Evolutionary conservation across 163 green algal genomes (phyloP).

Genomic region (Scenedesmus sp.): DNA sequence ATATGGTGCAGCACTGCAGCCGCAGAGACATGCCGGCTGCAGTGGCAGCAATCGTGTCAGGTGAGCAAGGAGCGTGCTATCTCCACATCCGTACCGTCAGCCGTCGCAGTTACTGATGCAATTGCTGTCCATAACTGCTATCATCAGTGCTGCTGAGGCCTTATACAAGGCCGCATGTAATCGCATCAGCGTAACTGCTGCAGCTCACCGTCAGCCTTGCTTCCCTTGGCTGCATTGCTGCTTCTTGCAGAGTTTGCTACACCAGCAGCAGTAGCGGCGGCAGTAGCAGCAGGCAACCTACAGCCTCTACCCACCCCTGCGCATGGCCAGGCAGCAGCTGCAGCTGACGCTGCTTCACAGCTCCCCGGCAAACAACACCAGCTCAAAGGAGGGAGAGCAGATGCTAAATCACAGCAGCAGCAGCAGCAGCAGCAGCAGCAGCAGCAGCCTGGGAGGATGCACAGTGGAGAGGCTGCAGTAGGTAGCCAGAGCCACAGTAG

Average conservation of each 20-base stretch:
- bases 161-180: neutral
- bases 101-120: too few relatives aligned
- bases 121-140: neutral
- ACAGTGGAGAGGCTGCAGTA: neutral
- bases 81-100: neutral
- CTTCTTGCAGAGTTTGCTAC: neutral
- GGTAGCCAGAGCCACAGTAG: neutral
- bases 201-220: too few relatives aligned
- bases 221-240: neutral
- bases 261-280: neutral
- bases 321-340: neutral
- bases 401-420: neutral
- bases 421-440: neutral
- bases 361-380: neutral
- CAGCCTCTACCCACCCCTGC: neutral
- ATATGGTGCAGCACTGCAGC: constrained; percentile 15
- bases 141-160: neutral
- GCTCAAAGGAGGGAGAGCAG: neutral
- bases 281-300: neutral
- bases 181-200: neutral
- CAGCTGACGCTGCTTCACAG: neutral
- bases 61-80: neutral
- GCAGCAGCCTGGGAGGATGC: neutral
- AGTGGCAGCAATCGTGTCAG: constrained; percentile 10
- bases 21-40: neutral